These are phyloP conservation scores for Ophiostoma sp. DNA, from an alignment of 2,329 filamentous ascomycete genomes.

Conservation along the genomic window DNA sequence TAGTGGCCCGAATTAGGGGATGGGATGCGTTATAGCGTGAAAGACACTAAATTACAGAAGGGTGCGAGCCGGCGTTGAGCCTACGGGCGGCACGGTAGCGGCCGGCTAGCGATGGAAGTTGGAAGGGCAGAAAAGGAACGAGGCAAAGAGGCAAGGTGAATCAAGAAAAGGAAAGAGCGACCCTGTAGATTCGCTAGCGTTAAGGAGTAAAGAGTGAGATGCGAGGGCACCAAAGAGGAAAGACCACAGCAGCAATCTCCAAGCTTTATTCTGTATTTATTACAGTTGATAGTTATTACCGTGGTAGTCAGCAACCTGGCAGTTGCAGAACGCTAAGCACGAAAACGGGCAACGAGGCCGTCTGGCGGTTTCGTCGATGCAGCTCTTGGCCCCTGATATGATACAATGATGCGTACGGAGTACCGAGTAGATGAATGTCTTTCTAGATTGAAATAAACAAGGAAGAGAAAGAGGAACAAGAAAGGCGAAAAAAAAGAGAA, in stretches of 20 bases:
- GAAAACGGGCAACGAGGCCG: slow-evolving; percentile 10
- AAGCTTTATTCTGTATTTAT: background rate
- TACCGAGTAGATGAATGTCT: background rate
- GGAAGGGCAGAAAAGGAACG: background rate
- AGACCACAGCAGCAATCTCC: background rate
- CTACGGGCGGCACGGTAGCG: slow-evolving; percentile 1
- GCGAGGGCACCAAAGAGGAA: slow-evolving; percentile 6
- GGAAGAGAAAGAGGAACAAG: background rate
- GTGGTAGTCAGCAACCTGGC: background rate
- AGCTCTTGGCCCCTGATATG: background rate
- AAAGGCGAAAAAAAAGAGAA: background rate
- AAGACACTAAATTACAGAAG: background rate
- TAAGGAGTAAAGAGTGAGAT: background rate
- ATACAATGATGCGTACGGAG: background rate
- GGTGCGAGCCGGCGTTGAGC: background rate
- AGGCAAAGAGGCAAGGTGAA: background rate
- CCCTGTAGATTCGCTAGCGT: slow-evolving; percentile 8
- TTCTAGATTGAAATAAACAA: background rate
- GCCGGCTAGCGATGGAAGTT: background rate
- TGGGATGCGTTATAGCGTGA: no score
- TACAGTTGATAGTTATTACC: background rate
- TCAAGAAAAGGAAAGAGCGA: background rate
- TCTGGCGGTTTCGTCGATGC: slow-evolving; percentile 8
- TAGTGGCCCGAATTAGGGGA: background rate
- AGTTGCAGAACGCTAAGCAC: slow-evolving; percentile 6